phyloP scores from a whole-genome alignment of 768 basidiomycete genomes.

The Phlebiopsis gigantea region DNA sequence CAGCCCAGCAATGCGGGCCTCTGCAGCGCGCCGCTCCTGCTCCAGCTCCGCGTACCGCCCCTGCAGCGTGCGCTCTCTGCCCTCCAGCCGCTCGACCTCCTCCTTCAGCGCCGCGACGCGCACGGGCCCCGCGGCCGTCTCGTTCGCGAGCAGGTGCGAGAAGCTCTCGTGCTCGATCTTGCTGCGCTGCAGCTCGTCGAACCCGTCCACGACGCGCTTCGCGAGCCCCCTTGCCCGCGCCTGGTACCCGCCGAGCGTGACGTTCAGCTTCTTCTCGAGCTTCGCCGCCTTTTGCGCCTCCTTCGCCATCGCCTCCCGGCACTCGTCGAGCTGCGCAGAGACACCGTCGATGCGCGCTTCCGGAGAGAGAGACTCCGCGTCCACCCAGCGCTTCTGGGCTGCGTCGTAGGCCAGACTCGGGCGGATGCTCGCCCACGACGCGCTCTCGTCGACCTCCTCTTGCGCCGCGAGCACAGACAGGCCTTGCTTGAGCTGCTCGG shows the following conservation, averaged over 20 bases:
- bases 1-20: constrained; percentile 50
- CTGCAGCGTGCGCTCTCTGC: constrained; percentile 75
- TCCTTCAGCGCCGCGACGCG: constrained; percentile 76
- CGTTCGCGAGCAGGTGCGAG: constrained; percentile 61
- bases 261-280: constrained; percentile 83
- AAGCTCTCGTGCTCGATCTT: constrained; percentile 80
- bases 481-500: constrained; percentile 74
- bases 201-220: constrained; percentile 59
- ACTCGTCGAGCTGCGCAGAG: constrained; percentile 49
- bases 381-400: constrained; percentile 57
- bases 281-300: constrained; percentile 81
- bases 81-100: constrained; percentile 79
- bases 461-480: constrained; percentile 58
- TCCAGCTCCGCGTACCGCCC: constrained; percentile 80
- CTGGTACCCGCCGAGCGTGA: constrained; percentile 90
- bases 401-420: constrained; percentile 61
- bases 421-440: constrained; percentile 71
- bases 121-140: constrained; percentile 71
- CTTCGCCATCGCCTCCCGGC: constrained; percentile 67
- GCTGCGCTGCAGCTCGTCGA: constrained; percentile 62
- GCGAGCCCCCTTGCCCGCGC: constrained; percentile 62
- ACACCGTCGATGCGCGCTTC: constrained; percentile 65
- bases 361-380: constrained; percentile 48
- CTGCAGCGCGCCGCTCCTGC: constrained; percentile 57
- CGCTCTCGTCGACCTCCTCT: constrained; percentile 53